Evolutionary conservation across 495 filamentous ascomycete genomes (phyloP).

Genomic region (Penicillium diatomitis): DNA sequence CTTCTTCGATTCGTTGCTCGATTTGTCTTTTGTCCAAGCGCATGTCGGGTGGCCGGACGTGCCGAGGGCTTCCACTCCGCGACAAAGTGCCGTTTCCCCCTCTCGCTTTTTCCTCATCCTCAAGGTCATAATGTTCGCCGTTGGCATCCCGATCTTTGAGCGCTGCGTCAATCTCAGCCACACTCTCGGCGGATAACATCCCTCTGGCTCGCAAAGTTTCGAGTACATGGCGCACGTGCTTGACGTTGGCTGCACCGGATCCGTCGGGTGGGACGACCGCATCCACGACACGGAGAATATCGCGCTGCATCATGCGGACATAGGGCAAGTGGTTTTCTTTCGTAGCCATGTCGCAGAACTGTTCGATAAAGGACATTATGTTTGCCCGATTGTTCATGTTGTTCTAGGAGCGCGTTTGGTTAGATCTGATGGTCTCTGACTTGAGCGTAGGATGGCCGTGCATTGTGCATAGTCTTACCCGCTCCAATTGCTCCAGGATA

Average conservation of each 20-base stretch:
- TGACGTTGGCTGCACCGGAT: constrained; percentile 86
- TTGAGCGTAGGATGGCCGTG: background rate
- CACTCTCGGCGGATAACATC: constrained; percentile 57
- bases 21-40: constrained; percentile 77
- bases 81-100: background rate
- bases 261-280: constrained; percentile 75
- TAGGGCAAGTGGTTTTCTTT: constrained; percentile 68
- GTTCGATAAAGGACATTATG: constrained; percentile 98
- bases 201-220: constrained; percentile 56
- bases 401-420: constrained; percentile 40
- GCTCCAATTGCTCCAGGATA: constrained; percentile 89
- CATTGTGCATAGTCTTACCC: constrained; percentile 35
- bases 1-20: constrained; percentile 93
- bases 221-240: constrained; percentile 77
- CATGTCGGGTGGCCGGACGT: constrained; percentile 26
- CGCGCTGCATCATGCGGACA: constrained; percentile 86
- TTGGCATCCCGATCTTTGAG: constrained; percentile 63
- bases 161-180: constrained; percentile 68
- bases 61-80: constrained; percentile 24
- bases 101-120: constrained; percentile 24
- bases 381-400: constrained; percentile 96
- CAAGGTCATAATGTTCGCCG: constrained; percentile 28
- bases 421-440: too few relatives aligned
- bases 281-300: constrained; percentile 83
- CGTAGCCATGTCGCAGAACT: constrained; percentile 78